These are phyloP conservation scores for Claviceps maximensis DNA, from an alignment of 2,329 filamentous ascomycete species.

Conservation along the genomic window DNA sequence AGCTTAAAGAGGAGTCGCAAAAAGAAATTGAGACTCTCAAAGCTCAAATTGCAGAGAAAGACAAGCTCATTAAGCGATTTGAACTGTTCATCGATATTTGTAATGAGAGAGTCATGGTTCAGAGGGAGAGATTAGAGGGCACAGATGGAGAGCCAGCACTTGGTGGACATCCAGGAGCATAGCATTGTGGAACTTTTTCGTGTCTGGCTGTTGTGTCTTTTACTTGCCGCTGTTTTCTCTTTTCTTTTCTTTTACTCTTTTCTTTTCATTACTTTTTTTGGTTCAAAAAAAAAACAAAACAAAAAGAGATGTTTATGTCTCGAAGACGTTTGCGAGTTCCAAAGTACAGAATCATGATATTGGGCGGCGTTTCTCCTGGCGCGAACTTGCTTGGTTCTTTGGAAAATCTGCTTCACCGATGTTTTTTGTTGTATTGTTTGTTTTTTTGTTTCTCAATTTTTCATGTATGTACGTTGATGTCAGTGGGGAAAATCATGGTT, in stretches of 20 bases:
- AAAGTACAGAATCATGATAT: neutral
- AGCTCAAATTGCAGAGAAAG: conserved; percentile 47
- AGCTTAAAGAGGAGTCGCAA: conserved; percentile 40
- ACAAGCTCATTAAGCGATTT: conserved; percentile 48
- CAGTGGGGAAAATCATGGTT: neutral
- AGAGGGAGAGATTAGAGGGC: conserved; percentile 37
- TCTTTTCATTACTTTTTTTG: neutral
- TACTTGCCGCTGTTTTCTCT: neutral
- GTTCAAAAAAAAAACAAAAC: neutral
- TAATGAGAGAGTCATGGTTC: conserved; percentile 52
- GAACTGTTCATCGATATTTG: conserved; percentile 60
- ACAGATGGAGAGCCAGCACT: conserved; percentile 15
- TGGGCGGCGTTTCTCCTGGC: neutral
- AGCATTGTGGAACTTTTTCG: neutral
- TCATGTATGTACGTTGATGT: neutral
- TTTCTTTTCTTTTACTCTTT: neutral
- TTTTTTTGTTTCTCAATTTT: no score
- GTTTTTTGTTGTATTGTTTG: neutral
- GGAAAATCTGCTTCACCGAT: neutral
- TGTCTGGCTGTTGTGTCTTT: neutral
- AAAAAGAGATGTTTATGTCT: neutral
- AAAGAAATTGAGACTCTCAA: conserved; percentile 47
- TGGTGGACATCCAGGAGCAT: conserved; percentile 15
- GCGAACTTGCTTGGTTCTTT: neutral
- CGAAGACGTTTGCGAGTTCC: neutral